Base-by-base conservation (phyloP, 495 filamentous ascomycete species). In the Penicillium dipodomyicola region DNA sequence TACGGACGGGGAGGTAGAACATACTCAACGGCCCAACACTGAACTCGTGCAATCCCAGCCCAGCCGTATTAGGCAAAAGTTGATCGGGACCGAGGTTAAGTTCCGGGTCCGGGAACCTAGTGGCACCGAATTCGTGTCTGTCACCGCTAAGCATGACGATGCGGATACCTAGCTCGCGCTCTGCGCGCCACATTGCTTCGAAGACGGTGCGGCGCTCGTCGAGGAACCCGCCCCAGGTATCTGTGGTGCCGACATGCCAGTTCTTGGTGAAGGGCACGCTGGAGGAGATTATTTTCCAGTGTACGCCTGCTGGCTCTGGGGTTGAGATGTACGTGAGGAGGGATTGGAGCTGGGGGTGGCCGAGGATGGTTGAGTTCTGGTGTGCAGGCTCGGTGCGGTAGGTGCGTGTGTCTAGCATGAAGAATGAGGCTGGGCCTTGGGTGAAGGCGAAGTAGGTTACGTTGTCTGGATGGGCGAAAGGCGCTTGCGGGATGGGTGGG, bases 181-280 rank as follows among this genome's bases (percentile, higher is more conserved):
- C 82, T 1, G 85, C 85, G 50, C 87, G 84, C 91, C 94, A 97
- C 84, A 96, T 96, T 9, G 88, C 87, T 64, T 96, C 86, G 42
- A 97, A 84, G 43, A 98, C 82, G 55, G 72, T 80, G 29, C 78
- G 81, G 15, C 94, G 85, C 72, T 98, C 94, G 43, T 78, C 62
- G 12, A 96, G 77, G 71, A 92, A 96, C 0, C 91, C 92, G 35
- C 87, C 91, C 94, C 94, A 98, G 3, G 94, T 97, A 65, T 98
- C 94, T 41, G 82, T 76, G 4, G 79, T 83, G 53, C 90, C 89
- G 60, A 94, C 80, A 27, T 80, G 84, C 94, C 94, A 98, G 72
- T 98, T 98, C 71, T 95, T 92, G 14, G 94, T 97, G 72, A 98
- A 96, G 0, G 94, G 94, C 30, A 97, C 85, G 29, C 87, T 89